Conservation (phyloP, 2,329 filamentous ascomycete genomes). For the Aspergillus unguis region DNA sequence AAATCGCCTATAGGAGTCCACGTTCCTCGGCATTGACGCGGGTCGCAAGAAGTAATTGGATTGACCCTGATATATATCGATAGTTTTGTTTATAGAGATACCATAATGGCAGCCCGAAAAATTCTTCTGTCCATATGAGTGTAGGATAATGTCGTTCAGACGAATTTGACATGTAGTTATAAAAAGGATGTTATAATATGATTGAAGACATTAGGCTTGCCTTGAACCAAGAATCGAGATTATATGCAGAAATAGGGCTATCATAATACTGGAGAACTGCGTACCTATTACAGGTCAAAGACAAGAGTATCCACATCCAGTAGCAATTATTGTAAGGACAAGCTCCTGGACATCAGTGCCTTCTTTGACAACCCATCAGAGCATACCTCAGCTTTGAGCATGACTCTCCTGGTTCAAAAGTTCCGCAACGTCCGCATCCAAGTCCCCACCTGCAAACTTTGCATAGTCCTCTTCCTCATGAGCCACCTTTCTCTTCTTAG, state of each 20-base stretch:
- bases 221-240: no score
- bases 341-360: no score
- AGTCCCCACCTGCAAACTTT: conserved; percentile 51
- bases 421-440: conserved; percentile 61
- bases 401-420: conserved; percentile 51
- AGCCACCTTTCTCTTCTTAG: conserved; percentile 50
- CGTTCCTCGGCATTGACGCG: conserved; percentile 22
- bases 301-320: no score
- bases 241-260: no score
- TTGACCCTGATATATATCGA: conserved; percentile 36
- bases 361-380: neutral
- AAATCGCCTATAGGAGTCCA: conserved; percentile 22
- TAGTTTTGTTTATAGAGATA: conserved; percentile 24
- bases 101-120: conserved; percentile 19
- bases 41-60: conserved; percentile 30
- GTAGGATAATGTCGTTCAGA: no score
- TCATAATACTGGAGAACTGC: no score
- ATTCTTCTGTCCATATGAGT: neutral
- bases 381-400: conserved; percentile 12
- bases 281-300: no score
- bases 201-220: no score
- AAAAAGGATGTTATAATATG: no score
- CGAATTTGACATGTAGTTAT: no score
- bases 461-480: conserved; percentile 43
- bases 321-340: no score